Conservation (phyloP, 495 filamentous ascomycete genomes). For the Hypoxylon fuscum region DNA sequence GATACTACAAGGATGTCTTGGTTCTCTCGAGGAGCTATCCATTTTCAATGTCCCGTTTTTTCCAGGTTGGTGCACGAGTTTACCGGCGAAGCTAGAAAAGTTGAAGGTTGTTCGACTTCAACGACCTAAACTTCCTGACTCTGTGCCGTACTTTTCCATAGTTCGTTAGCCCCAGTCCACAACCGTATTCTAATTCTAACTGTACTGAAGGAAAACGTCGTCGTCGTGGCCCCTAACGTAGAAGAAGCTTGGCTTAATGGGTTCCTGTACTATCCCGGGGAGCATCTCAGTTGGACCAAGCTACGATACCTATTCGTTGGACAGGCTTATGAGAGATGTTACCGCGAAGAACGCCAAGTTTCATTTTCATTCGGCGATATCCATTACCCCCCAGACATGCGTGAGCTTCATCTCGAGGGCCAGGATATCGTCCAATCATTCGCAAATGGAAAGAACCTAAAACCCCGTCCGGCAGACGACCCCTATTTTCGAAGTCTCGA, state of each 20-base stretch:
- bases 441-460: no score
- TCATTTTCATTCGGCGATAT: neutral
- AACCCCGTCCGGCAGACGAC: slow-evolving; percentile 3
- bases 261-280: neutral
- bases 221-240: slow-evolving; percentile 29
- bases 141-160: no score
- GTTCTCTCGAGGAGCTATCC: no score
- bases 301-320: slow-evolving; percentile 34
- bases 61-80: neutral
- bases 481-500: slow-evolving; percentile 22
- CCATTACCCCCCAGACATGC: no score
- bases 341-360: no score
- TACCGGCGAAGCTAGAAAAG: slow-evolving; percentile 17
- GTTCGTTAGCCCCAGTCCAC: slow-evolving; percentile 11
- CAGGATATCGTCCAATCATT: neutral
- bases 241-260: slow-evolving; percentile 37
- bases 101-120: slow-evolving; percentile 32
- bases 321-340: neutral
- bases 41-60: no score
- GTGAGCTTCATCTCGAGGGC: slow-evolving; percentile 27
- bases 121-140: neutral
- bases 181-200: slow-evolving; percentile 16
- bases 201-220: slow-evolving; percentile 4
- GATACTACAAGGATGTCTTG: no score
- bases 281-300: slow-evolving; percentile 18